Evolutionary conservation across 352 stramenopile species (phyloP).

Genomic region (Globisporangium paddicum): DNA sequence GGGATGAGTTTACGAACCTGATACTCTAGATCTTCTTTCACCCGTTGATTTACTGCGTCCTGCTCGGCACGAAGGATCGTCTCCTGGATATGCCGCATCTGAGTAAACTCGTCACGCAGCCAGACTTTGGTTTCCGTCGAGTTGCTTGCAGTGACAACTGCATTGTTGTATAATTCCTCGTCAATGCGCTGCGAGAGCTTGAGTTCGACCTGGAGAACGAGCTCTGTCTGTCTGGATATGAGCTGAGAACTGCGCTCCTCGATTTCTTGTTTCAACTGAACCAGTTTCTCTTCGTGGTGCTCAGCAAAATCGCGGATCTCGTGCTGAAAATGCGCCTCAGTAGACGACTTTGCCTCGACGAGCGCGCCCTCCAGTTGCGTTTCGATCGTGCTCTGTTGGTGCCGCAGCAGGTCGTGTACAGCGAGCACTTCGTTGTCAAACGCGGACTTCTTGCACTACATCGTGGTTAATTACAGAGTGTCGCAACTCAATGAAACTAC

Average conservation of each 20-base stretch:
- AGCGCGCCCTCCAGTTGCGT: background rate
- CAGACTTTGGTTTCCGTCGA: background rate
- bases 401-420: conserved; percentile 29
- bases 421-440: conserved; percentile 43
- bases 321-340: background rate
- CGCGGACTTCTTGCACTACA: conserved; percentile 36
- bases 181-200: background rate
- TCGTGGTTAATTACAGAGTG: background rate
- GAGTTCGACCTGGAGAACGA: background rate
- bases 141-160: background rate
- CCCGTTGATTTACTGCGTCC: background rate
- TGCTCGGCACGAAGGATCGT: background rate
- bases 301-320: background rate
- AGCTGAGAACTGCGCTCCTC: background rate
- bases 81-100: background rate
- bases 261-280: background rate
- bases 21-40: conserved; percentile 10
- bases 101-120: background rate
- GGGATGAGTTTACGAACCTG: background rate
- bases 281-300: background rate
- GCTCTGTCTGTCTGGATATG: background rate
- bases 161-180: background rate
- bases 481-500: background rate
- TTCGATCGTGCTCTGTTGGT: conserved; percentile 15
- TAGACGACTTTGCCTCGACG: background rate